phyloP scores from a whole-genome alignment of 495 filamentous ascomycete genomes.

The Extremus antarcticus region DNA sequence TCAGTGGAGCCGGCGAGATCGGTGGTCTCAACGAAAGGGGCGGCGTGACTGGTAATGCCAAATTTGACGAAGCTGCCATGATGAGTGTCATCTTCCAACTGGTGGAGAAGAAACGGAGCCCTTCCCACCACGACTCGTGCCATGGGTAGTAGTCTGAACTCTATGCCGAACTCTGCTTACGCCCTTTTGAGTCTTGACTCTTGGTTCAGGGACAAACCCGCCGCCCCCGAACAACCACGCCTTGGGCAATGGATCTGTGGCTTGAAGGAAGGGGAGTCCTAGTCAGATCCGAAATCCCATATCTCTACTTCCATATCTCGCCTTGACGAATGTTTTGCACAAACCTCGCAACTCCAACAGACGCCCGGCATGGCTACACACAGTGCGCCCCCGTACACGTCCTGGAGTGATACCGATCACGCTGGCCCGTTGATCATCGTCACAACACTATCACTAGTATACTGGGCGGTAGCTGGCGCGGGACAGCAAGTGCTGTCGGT shows the following conservation, averaged over 20 bases:
- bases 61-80: too few species aligned
- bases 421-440: conserved; percentile 6
- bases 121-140: too few species aligned
- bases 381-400: neutral
- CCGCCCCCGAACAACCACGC: neutral
- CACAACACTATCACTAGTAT: conserved; percentile 1
- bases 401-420: conserved; percentile 5
- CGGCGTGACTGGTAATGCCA: too few species aligned
- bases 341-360: too few species aligned
- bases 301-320: too few species aligned
- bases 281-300: neutral
- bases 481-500: neutral
- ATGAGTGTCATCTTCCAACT: too few species aligned
- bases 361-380: neutral
- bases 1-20: too few species aligned
- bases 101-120: neutral
- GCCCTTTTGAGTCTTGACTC: neutral
- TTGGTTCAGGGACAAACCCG: neutral
- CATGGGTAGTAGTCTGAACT: neutral
- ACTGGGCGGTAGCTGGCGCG: conserved; percentile 5
- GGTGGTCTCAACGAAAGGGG: too few species aligned
- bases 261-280: neutral
- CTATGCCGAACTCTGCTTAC: too few species aligned
- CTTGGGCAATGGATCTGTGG: neutral
- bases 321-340: too few species aligned